Conservation (phyloP, 441 rosid genomes). For the Sinapis alba region DNA sequence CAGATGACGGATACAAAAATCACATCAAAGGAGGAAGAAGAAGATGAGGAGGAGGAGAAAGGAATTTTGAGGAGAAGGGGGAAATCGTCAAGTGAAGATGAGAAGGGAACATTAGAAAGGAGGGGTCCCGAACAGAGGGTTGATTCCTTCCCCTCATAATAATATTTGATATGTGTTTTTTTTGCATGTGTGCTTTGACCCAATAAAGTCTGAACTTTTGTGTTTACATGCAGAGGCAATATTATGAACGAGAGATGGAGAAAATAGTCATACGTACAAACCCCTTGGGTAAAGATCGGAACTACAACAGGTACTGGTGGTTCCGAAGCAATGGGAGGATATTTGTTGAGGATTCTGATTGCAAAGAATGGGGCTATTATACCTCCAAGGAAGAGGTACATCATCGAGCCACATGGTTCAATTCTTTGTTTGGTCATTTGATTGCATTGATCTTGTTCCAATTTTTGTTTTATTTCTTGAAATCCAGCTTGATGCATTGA, state of each 20-base stretch:
- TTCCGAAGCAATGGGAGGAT: slow-evolving; percentile 88
- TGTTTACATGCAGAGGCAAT: slow-evolving; percentile 54
- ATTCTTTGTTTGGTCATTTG: neutral
- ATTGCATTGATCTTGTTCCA: slow-evolving; percentile 21
- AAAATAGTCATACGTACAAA: slow-evolving; percentile 68
- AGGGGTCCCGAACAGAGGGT: too few relatives aligned
- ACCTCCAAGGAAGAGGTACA: slow-evolving; percentile 90
- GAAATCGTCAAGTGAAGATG: slow-evolving; percentile 51
- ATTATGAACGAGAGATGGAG: slow-evolving; percentile 90
- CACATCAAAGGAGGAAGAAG: slow-evolving; percentile 34
- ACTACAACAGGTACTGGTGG: slow-evolving; percentile 96
- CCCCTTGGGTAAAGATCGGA: slow-evolving; percentile 82
- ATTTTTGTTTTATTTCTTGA: slow-evolving; percentile 16
- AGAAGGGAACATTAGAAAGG: slow-evolving; percentile 45
- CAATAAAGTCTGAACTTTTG: slow-evolving; percentile 15
- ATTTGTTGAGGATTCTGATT: slow-evolving; percentile 84
- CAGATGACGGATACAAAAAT: slow-evolving; percentile 46
- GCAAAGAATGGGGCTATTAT: slow-evolving; percentile 85
- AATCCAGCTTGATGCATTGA: slow-evolving; percentile 76
- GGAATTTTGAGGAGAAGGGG: slow-evolving; percentile 29
- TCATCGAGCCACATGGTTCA: slow-evolving; percentile 17
- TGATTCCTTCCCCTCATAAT: too few relatives aligned
- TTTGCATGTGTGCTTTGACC: slow-evolving; percentile 4
- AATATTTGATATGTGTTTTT: too few relatives aligned
- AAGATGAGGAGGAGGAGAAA: slow-evolving; percentile 19